Evolutionary conservation across 805 yeast genomes (phyloP).

Genomic region (Pichia deserticola): DNA sequence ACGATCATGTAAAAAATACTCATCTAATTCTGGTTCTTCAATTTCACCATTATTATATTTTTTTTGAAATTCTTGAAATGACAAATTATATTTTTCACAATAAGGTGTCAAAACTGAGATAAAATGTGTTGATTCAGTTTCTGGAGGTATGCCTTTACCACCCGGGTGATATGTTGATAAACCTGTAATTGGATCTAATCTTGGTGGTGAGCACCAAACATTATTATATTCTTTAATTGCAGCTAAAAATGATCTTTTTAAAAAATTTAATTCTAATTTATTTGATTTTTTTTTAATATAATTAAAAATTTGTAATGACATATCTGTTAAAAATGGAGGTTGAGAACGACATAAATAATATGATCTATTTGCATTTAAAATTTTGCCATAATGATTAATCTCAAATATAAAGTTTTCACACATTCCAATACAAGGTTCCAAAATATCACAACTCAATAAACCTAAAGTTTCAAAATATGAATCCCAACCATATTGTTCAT

Average conservation of each 20-base stretch:
- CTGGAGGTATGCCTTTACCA: slow-evolving; percentile 94
- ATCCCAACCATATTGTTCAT: slow-evolving; percentile 98
- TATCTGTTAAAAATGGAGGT: slow-evolving; percentile 94
- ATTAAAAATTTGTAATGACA: slow-evolving; percentile 66
- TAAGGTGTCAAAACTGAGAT: slow-evolving; percentile 61
- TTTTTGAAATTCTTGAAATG: slow-evolving; percentile 56
- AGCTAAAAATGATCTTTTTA: slow-evolving; percentile 58
- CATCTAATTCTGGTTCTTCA: slow-evolving; percentile 76
- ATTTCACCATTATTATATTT: slow-evolving; percentile 62
- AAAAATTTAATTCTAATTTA: slow-evolving; percentile 49
- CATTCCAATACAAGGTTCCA: slow-evolving; percentile 79
- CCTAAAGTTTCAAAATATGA: slow-evolving; percentile 90
- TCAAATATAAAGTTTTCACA: slow-evolving; percentile 88
- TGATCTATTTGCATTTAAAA: slow-evolving; percentile 87
- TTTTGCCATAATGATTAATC: slow-evolving; percentile 83
- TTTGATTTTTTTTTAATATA: slow-evolving; percentile 35
- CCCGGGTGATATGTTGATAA: slow-evolving; percentile 85
- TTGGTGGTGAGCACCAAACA: slow-evolving; percentile 73
- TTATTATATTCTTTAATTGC: slow-evolving; percentile 80
- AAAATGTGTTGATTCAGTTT: slow-evolving; percentile 88
- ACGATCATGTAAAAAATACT: slow-evolving; percentile 82
- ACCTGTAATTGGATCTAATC: slow-evolving; percentile 67
- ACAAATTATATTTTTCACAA: slow-evolving; percentile 50
- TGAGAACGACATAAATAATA: slow-evolving; percentile 89
- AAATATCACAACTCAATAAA: slow-evolving; percentile 54